Percentiles rank a stretch among this genome's conserved stretches.
Evolutionary conservation across 371 early-diverging fungal species (phyloP).

Genomic region (Phascolomyces articulosus): DNA sequence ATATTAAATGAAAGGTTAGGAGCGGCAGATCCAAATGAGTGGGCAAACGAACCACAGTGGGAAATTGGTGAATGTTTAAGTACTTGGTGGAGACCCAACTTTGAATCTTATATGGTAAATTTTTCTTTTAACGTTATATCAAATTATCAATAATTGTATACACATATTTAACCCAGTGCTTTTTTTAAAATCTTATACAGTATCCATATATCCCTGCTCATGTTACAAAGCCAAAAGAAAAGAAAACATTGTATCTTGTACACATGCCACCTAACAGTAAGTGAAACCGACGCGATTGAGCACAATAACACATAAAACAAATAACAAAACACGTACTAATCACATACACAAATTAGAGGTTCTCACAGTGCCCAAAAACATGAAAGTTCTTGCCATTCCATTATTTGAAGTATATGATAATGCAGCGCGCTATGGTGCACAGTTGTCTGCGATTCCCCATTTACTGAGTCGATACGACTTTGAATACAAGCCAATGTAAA

Average conservation of each 20-base stretch:
- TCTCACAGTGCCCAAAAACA: conserved; percentile 79
- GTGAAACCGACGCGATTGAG: no score
- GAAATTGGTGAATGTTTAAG: conserved; percentile 74
- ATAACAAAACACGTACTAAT: neutral
- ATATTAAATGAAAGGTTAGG: conserved; percentile 61
- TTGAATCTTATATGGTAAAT: conserved; percentile 75
- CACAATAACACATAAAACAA: neutral
- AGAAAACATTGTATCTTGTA: conserved; percentile 73
- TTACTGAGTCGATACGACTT: conserved; percentile 65
- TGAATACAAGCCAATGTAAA: conserved; percentile 25
- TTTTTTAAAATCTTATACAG: conserved; percentile 29
- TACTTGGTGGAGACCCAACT: conserved; percentile 82
- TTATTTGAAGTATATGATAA: conserved; percentile 85
- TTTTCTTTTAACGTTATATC: neutral
- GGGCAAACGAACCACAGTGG: conserved; percentile 59
- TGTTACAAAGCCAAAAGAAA: conserved; percentile 80
- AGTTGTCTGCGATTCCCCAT: conserved; percentile 74
- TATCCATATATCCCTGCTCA: conserved; percentile 85
- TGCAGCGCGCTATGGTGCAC: conserved; percentile 72
- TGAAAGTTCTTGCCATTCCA: conserved; percentile 82
- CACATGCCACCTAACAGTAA: conserved; percentile 78
- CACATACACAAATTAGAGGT: conserved; percentile 46
- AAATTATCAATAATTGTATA: neutral
- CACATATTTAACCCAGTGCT: neutral
- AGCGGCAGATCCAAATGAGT: conserved; percentile 33